Conservation (phyloP, 208 protist genomes). For the Plasmodiophora brassicae region DNA sequence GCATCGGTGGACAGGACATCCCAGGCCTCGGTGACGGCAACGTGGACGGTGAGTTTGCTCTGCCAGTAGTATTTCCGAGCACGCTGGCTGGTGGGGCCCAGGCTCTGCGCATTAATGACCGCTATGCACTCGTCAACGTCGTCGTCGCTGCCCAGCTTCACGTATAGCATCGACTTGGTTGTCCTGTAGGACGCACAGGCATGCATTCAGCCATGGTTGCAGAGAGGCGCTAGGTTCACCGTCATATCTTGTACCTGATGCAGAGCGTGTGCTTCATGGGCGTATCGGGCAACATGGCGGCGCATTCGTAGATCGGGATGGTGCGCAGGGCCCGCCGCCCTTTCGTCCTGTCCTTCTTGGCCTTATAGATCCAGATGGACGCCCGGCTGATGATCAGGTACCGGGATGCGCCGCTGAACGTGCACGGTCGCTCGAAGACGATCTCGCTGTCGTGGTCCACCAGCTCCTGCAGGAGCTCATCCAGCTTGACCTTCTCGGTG, state of each 20-base stretch:
- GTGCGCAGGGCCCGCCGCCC: neutral
- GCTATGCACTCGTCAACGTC: neutral
- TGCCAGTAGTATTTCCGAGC: neutral
- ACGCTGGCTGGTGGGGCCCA: neutral
- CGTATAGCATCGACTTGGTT: neutral
- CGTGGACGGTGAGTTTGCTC: constrained; percentile 10
- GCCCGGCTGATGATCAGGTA: neutral
- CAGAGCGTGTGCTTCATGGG: neutral
- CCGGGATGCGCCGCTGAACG: neutral
- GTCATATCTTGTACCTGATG: neutral
- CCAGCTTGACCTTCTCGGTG: no score
- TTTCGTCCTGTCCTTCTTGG: neutral
- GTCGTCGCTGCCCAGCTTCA: neutral
- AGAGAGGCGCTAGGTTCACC: no score
- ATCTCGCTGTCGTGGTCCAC: neutral
- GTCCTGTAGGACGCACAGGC: neutral
- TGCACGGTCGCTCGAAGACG: neutral
- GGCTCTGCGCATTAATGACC: neutral
- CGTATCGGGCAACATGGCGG: neutral
- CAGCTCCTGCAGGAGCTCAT: no score
- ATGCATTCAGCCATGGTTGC: neutral
- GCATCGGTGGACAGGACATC: neutral
- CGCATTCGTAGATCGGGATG: neutral
- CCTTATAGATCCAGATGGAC: neutral
- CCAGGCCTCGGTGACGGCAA: constrained; percentile 13